These are phyloP conservation scores for Yamadazyma atlantica DNA, from an alignment of 1,139 yeast species.

Conservation along the genomic window DNA sequence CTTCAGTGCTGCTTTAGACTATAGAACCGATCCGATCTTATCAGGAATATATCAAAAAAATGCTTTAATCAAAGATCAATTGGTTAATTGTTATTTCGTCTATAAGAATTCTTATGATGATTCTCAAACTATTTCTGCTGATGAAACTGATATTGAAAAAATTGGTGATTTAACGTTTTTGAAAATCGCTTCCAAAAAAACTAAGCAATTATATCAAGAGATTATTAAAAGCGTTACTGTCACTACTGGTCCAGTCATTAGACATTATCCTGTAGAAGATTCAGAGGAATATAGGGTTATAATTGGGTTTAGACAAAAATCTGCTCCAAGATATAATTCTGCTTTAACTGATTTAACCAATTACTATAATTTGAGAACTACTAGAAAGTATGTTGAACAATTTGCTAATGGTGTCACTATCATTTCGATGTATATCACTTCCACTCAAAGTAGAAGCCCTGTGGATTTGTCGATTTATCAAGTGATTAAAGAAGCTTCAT, in stretches of 20 bases:
- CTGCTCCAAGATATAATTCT: slow-evolving; percentile 85
- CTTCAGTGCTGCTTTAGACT: slow-evolving; percentile 67
- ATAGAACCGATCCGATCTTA: slow-evolving; percentile 46
- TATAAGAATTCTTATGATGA: slow-evolving; percentile 68
- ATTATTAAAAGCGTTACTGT: slow-evolving; percentile 68
- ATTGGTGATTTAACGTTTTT: slow-evolving; percentile 81
- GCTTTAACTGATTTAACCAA: slow-evolving; percentile 87
- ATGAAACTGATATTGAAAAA: slow-evolving; percentile 42
- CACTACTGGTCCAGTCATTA: slow-evolving; percentile 92
- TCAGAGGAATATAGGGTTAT: slow-evolving; percentile 80
- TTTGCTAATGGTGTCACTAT: slow-evolving; percentile 87
- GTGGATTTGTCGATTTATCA: slow-evolving; percentile 82
- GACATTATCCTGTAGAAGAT: slow-evolving; percentile 78
- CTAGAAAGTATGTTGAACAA: slow-evolving; percentile 92
- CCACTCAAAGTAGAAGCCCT: slow-evolving; percentile 43
- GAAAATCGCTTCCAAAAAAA: slow-evolving; percentile 76
- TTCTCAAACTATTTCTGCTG: slow-evolving; percentile 23
- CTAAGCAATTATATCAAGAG: slow-evolving; percentile 72
- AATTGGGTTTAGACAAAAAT: slow-evolving; percentile 82
- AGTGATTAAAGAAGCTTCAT: slow-evolving; percentile 90
- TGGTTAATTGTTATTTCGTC: slow-evolving; percentile 79
- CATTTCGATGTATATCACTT: slow-evolving; percentile 80
- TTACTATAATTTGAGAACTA: slow-evolving; percentile 82
- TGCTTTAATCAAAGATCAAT: slow-evolving; percentile 41
- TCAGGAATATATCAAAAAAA: slow-evolving; percentile 41